Percentiles rank a stretch among this genome's conserved stretches.
phyloP scores from a whole-genome alignment of 192 early-diverging fungal species.

The Rhizoclosmatium globosum region DNA sequence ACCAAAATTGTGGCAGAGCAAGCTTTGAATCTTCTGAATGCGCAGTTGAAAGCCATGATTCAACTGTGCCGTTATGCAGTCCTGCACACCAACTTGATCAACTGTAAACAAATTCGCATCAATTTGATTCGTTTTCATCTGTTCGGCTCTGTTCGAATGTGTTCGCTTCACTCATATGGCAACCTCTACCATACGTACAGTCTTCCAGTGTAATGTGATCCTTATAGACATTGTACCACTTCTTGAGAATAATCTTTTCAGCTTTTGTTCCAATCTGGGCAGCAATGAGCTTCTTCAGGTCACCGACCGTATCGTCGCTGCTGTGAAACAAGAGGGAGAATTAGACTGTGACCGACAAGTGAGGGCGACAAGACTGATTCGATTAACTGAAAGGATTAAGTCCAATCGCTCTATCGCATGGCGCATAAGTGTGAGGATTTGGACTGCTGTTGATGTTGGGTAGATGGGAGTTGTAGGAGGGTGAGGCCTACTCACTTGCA shows the following conservation, averaged over 20 bases:
- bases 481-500: slow-evolving; percentile 68
- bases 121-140: not conserved
- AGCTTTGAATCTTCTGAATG: too few species aligned
- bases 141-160: not conserved
- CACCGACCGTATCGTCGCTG: slow-evolving; percentile 81
- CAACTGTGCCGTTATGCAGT: not conserved
- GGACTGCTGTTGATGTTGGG: not conserved
- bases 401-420: too few species aligned
- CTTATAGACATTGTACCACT: slow-evolving; percentile 86
- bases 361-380: too few species aligned
- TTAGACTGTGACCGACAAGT: too few species aligned
- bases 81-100: not conserved
- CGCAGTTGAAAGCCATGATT: too few species aligned
- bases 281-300: slow-evolving; percentile 86
- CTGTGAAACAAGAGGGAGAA: slow-evolving; percentile 41
- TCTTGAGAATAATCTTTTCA: slow-evolving; percentile 89
- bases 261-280: slow-evolving; percentile 90
- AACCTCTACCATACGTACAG: slow-evolving; percentile 56
- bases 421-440: too few species aligned
- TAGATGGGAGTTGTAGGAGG: not conserved
- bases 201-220: slow-evolving; percentile 91
- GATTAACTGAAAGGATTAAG: too few species aligned
- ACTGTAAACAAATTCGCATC: not conserved
- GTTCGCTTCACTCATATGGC: too few species aligned
- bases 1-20: too few species aligned